Evolutionary conservation across 176 grass and related monocot species (phyloP), one percentile per base, ranked within the genome.

Genomic region (Triticum dicoccoides): DNA sequence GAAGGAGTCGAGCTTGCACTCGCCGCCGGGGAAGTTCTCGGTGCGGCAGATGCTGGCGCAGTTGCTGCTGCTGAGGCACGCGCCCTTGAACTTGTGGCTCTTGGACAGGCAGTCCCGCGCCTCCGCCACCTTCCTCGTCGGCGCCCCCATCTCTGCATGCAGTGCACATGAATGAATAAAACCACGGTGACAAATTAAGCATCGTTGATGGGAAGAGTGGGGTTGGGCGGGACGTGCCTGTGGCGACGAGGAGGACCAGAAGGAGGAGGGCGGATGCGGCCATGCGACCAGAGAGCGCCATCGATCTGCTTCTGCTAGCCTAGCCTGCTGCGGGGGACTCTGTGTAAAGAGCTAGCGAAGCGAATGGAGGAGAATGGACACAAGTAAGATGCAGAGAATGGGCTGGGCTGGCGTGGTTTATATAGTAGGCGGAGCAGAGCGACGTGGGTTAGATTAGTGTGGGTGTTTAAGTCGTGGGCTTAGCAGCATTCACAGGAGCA

Each of bases 71-170:
- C 94, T 93, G 14, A 93, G 0, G 82, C 91, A 93, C 5, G 83
- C 1, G 9, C 89, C 94, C 52, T 88, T 90, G 94, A 88, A 96
- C 69, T 11, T 86, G 89, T 91, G 82, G 89, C 91, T 96, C 91
- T 88, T 87, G 61, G 94, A 96, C 66, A 83, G 51, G 89, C 91
- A 93, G 76, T 83, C 27, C 91, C 94, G 84, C 12, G 89, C 94
- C 89, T 90, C 91, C 66, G 65, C 91, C 87, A 89, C 83, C 89
- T 81, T 81, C 49, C 1, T 52, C 49, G 14, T 15, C 77, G 86
- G 83, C 61, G 89, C 82, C 62, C 78, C 89, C 82, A 89, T 87
- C 78, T 95, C 93, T 94, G 73, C 73, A 25, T 8, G 6, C 25
- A 11, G 39, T 44, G 41, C 41, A 11, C 45, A 32, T 44, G 41